Evolutionary conservation across 2,329 filamentous ascomycete genomes (phyloP).

Genomic region (Rugonectria rugulosa): DNA sequence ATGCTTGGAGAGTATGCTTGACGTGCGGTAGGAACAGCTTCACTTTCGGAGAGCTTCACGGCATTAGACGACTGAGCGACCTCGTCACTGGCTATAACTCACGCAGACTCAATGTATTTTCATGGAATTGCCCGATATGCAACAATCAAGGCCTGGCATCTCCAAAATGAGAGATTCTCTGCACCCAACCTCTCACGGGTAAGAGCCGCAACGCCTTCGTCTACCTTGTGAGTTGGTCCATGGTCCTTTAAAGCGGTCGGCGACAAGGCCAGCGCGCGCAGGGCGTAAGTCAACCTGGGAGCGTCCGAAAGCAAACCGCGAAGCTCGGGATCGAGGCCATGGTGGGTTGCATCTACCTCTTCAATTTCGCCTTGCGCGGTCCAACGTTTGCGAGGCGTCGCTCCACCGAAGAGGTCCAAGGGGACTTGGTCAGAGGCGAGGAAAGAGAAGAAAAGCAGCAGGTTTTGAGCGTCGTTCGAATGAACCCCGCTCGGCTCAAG

Average conservation of each 20-base stretch:
- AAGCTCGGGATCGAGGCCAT: conserved; percentile 23
- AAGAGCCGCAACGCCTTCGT: conserved; percentile 26
- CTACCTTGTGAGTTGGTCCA: conserved; percentile 27
- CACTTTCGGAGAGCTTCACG: conserved; percentile 21
- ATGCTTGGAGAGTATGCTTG: conserved; percentile 23
- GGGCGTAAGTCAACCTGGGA: conserved; percentile 15
- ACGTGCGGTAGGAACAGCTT: conserved; percentile 30
- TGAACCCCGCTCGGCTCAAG: neutral
- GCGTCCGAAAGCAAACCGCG: conserved; percentile 20
- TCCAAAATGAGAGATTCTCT: conserved; percentile 27
- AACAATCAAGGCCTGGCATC: conserved; percentile 29
- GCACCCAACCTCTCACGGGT: conserved; percentile 22
- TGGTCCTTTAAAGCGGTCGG: conserved; percentile 20
- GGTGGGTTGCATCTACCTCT: conserved; percentile 43
- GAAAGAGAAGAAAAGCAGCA: conserved; percentile 31
- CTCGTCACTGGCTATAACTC: conserved; percentile 19
- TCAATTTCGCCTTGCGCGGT: conserved; percentile 29
- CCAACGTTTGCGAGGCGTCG: conserved; percentile 34
- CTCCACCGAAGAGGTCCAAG: conserved; percentile 30
- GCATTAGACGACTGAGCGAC: conserved; percentile 6
- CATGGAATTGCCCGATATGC: conserved; percentile 31
- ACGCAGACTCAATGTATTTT: conserved; percentile 36
- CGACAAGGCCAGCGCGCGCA: conserved; percentile 22
- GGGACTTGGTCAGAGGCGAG: conserved; percentile 31
- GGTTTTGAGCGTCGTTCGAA: conserved; percentile 30